These are phyloP conservation scores for Rubus idaeus DNA, from an alignment of 306 rosid species.

Conservation along the genomic window DNA sequence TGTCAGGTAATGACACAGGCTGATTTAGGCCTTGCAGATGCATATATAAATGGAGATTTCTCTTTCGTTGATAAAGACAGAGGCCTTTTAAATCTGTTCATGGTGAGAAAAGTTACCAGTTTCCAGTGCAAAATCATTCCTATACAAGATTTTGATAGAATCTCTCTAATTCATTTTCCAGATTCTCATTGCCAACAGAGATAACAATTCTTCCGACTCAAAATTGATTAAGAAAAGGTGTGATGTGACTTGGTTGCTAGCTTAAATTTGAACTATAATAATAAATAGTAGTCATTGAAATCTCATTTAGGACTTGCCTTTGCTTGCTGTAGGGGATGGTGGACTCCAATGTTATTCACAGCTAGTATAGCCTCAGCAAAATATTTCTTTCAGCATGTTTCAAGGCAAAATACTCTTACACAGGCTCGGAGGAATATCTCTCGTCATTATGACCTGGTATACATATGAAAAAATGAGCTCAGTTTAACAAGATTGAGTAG, in stretches of 20 bases:
- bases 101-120: conserved; percentile 42
- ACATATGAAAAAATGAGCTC: not conserved
- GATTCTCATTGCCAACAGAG: conserved; percentile 87
- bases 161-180: conserved; percentile 30
- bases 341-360: conserved; percentile 83
- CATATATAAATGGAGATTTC: conserved; percentile 73
- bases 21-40: conserved; percentile 94
- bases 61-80: conserved; percentile 70
- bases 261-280: not conserved
- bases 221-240: conserved; percentile 59
- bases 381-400: conserved; percentile 63
- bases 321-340: conserved; percentile 72
- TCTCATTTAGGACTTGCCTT: conserved; percentile 6
- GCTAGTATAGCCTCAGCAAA: conserved; percentile 74
- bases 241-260: not conserved
- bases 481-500: not conserved
- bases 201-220: conserved; percentile 46
- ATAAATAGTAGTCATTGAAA: not conserved
- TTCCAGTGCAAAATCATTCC: not conserved
- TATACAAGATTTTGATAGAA: conserved; percentile 8
- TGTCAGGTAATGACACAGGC: conserved; percentile 83
- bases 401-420: conserved; percentile 80
- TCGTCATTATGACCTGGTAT: conserved; percentile 86
- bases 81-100: conserved; percentile 63
- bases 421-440: conserved; percentile 91